phyloP scores from a whole-genome alignment of 2,329 filamentous ascomycete species.

The Rhynchosporium secalis region DNA sequence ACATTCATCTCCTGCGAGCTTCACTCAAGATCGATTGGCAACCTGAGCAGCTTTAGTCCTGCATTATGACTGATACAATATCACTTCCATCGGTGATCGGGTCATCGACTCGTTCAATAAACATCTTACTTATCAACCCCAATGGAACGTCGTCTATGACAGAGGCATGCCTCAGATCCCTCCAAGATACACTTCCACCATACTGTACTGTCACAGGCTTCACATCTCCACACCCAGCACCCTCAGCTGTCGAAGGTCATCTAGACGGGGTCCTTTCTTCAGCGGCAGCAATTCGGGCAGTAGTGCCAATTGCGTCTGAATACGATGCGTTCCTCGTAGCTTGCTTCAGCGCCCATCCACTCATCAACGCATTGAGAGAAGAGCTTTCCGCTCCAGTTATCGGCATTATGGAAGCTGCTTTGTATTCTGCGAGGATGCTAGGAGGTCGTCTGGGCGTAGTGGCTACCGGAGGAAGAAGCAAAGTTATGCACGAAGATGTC shows the following conservation, averaged over 20 bases:
- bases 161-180: constrained; percentile 46
- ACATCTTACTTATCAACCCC: constrained; percentile 50
- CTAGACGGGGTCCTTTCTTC: constrained; percentile 52
- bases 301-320: constrained; percentile 45
- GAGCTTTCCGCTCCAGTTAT: constrained; percentile 56
- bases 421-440: constrained; percentile 52
- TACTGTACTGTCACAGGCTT: constrained; percentile 51
- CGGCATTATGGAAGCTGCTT: constrained; percentile 80
- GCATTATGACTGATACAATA: constrained; percentile 15
- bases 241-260: constrained; percentile 52
- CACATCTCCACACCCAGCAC: constrained; percentile 50
- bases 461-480: constrained; percentile 69
- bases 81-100: constrained; percentile 35
- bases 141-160: constrained; percentile 51
- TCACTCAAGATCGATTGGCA: neutral
- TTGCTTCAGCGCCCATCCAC: constrained; percentile 81
- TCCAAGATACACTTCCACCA: constrained; percentile 46
- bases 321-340: constrained; percentile 76
- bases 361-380: constrained; percentile 62
- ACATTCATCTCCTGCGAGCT: neutral
- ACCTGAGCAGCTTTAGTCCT: neutral
- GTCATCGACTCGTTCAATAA: constrained; percentile 34
- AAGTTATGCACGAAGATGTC: constrained; percentile 71
- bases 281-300: constrained; percentile 48
- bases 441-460: constrained; percentile 76